Evolutionary conservation across 768 basidiomycete genomes (phyloP), one percentile per base, ranked within the genome.

Genomic region (Lepiota brunneoincarnata): DNA sequence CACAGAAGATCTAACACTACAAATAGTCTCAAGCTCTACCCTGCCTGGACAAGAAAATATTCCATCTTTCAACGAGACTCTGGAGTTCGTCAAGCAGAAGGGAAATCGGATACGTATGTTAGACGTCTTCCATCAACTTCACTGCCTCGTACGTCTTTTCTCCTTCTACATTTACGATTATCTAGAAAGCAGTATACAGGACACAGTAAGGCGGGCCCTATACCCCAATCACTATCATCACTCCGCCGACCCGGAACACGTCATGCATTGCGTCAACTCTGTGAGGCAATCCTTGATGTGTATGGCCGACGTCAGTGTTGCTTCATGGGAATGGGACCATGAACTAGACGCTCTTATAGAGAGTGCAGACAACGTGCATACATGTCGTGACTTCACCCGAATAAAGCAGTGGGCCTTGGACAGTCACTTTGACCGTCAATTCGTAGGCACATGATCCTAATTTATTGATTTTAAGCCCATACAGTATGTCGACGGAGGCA

Each of bases 281-380:
- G 36, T 51, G n/a, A 28, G 50, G 21, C 50, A 51, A 34, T 51
- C 50, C 26, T 18, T 51, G 26, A 51, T 42, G 50, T 51, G 50
- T 15, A 51, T 51, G 50, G 40, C 28, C 12, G 50, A 51, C 18
- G 17, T 51, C 34, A 51, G 50, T 31, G 28, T 42, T n/a, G 50
- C 42, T 31, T 42, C 39, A 34, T 51, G 50, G 50, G 50, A 42
- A 20, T 51, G 50, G 50, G 31, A 42, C 26, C 24, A 51, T 6
- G 28, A 51, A 23, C 6, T 42, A 14, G 39, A 42, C 26, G 31
- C 20, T 9, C 34, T 51, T 15, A 35, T 51, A 5, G 50, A 42
- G 18, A 51, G 41, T 5, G 11, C 1, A 21, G 40, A 17, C 3
- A 51, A 42, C 41, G 20, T 36, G 11, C 50, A 51, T 21, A 42